Evolutionary conservation across 2,329 filamentous ascomycete genomes (phyloP).

Genomic region (Neopestalotiopsis rosae): DNA sequence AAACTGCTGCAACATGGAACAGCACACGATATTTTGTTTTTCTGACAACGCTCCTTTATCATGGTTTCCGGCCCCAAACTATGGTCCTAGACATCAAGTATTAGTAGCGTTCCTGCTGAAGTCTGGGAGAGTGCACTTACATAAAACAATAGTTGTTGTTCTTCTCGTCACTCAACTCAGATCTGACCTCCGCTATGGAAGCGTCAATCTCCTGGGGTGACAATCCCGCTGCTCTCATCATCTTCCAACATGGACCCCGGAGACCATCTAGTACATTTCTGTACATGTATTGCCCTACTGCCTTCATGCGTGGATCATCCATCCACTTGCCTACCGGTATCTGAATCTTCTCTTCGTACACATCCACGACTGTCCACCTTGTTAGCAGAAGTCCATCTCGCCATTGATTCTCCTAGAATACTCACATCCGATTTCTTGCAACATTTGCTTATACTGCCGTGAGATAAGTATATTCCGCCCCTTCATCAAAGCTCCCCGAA

Average conservation of each 20-base stretch:
- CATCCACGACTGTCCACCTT: neutral
- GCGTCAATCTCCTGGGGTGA: neutral
- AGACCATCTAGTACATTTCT: neutral
- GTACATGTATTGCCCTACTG: neutral
- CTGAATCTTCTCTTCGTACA: neutral
- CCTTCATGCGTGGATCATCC: neutral
- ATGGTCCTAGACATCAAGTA: neutral
- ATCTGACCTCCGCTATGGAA: neutral
- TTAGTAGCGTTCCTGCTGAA: neutral
- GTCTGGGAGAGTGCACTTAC: neutral
- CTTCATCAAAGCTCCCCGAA: neutral
- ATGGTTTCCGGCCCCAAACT: neutral
- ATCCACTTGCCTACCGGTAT: neutral
- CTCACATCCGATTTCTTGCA: neutral
- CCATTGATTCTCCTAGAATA: neutral
- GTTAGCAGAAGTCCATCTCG: neutral
- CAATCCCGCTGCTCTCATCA: neutral
- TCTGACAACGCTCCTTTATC: neutral
- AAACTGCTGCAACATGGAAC: too few species aligned
- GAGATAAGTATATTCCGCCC: neutral
- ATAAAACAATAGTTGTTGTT: neutral
- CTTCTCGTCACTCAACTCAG: neutral
- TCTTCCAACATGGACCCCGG: neutral
- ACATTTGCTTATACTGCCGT: neutral
- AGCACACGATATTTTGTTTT: too few species aligned